A percentile compares a stretch with the other conserved stretches of the same genome.
Evolutionary conservation across 1,139 yeast species (phyloP).

Genomic region (Pichia sp.): DNA sequence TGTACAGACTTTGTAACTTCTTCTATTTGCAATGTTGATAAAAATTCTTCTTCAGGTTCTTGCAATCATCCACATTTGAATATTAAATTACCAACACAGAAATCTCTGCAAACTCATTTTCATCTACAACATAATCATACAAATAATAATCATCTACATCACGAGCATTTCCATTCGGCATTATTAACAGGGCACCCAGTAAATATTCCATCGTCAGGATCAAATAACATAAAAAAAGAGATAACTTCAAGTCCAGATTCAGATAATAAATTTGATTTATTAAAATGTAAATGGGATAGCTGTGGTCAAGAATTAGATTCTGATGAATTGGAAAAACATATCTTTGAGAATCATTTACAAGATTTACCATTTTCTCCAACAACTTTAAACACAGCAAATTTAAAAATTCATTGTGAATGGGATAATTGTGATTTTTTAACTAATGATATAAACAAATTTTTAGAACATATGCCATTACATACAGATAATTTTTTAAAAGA

Average conservation of each 20-base stretch:
- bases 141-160: slow-evolving; percentile 1
- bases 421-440: slow-evolving; percentile 55
- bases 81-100: background rate
- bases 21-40: slow-evolving; percentile 10
- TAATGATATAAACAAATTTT: slow-evolving; percentile 43
- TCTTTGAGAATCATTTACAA: slow-evolving; percentile 51
- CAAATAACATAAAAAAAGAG: too few species aligned
- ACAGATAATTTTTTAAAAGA: slow-evolving; percentile 5
- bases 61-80: background rate
- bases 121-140: background rate
- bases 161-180: slow-evolving; percentile 1
- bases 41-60: background rate
- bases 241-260: background rate
- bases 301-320: slow-evolving; percentile 17
- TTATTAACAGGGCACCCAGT: background rate
- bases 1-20: slow-evolving; percentile 13
- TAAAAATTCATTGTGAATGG: slow-evolving; percentile 61
- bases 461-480: slow-evolving; percentile 51
- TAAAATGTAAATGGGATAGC: slow-evolving; percentile 31
- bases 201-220: too few species aligned
- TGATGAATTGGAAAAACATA: slow-evolving; percentile 43
- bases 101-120: background rate
- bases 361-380: slow-evolving; percentile 6
- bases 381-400: background rate
- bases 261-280: slow-evolving; percentile 21